A percentile compares a stretch with the other conserved stretches of the same genome.
phyloP scores from a whole-genome alignment of 2,329 filamentous ascomycete species.

The Penicillium hordei region DNA sequence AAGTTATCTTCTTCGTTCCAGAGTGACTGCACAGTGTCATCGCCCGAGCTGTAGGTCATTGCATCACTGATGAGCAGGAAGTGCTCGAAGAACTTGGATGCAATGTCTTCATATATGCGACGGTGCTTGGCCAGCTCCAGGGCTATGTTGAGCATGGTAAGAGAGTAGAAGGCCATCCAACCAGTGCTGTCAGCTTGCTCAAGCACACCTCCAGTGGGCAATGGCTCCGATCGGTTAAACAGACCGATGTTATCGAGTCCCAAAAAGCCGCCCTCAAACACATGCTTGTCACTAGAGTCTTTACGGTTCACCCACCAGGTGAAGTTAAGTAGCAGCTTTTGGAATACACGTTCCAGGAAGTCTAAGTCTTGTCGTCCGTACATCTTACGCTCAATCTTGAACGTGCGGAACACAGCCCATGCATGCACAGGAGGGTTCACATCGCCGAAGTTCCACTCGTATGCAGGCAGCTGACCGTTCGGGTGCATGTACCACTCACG shows the following conservation, averaged over 20 bases:
- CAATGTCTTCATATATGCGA: slow-evolving; percentile 92
- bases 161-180: slow-evolving; percentile 98
- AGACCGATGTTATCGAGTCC: slow-evolving; percentile 96
- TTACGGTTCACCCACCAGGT: slow-evolving; percentile 99
- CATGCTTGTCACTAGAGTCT: slow-evolving; percentile 90
- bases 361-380: slow-evolving; percentile 93
- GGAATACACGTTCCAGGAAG: slow-evolving; percentile 93
- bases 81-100: slow-evolving; percentile 98
- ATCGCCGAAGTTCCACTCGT: slow-evolving; percentile 97
- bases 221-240: slow-evolving; percentile 93
- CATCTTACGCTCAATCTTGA: slow-evolving; percentile 98
- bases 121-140: slow-evolving; percentile 93
- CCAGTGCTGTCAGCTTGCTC: slow-evolving; percentile 97
- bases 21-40: slow-evolving; percentile 71
- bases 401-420: slow-evolving; percentile 91
- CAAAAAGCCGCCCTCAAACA: slow-evolving; percentile 94
- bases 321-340: slow-evolving; percentile 93
- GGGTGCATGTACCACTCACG: slow-evolving; percentile 99
- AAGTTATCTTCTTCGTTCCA: slow-evolving; percentile 96
- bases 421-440: slow-evolving; percentile 96
- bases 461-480: slow-evolving; percentile 90
- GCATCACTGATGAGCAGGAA: slow-evolving; percentile 98
- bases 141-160: slow-evolving; percentile 96
- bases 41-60: slow-evolving; percentile 78
- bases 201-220: slow-evolving; percentile 88